A percentile compares a stretch with the other conserved stretches of the same genome.
Conservation (phyloP, 371 early-diverging fungal genomes). For the Lichtheimia corymbifera region DNA sequence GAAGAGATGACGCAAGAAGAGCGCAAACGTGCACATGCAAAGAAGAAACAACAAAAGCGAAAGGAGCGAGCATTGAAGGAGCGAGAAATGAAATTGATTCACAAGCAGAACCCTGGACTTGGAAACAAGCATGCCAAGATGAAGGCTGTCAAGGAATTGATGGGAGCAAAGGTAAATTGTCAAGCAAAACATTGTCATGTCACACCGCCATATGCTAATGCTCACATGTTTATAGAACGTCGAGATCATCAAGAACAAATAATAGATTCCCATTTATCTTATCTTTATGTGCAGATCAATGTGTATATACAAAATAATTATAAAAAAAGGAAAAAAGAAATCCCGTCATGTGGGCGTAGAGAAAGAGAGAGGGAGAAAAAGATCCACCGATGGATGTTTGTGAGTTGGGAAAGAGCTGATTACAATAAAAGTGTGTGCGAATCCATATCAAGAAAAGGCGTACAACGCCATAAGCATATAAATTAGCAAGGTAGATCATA, state of each 20-base stretch:
- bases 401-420: too few species aligned
- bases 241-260: conserved; percentile 56
- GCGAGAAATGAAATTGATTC: conserved; percentile 49
- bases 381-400: conserved; percentile 10
- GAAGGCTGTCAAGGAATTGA: conserved; percentile 70
- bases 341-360: conserved; percentile 12
- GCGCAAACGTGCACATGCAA: conserved; percentile 66
- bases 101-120: conserved; percentile 52
- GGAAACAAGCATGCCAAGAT: conserved; percentile 60
- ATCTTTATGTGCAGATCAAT: too few species aligned
- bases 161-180: conserved; percentile 56
- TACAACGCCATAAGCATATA: conserved; percentile 14
- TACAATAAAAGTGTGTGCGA: conserved; percentile 7
- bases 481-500: conserved; percentile 1
- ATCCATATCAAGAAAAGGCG: conserved; percentile 2
- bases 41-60: conserved; percentile 67
- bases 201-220: neutral
- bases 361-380: neutral
- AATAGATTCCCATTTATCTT: neutral
- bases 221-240: conserved; percentile 35
- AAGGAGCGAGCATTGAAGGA: conserved; percentile 62
- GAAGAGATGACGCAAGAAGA: conserved; percentile 77
- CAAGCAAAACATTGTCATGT: neutral
- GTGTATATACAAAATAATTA: too few species aligned
- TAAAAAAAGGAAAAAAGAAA: neutral